These are phyloP conservation scores for Artemisia annua DNA, from an alignment of 129 eudicot species.

Conservation along the genomic window DNA sequence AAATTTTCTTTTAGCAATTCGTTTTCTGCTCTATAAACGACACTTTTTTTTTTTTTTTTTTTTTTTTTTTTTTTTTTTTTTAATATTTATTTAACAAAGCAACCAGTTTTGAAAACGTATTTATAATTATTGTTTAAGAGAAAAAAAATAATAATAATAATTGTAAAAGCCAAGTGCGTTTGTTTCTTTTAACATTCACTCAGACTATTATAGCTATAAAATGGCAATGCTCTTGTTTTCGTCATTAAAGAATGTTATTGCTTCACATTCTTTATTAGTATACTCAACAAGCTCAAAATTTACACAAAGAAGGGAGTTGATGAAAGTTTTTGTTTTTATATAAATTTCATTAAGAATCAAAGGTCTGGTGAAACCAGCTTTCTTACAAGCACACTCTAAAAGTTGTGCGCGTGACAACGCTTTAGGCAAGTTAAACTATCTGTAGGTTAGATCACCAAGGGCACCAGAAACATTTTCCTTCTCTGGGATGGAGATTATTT, in stretches of 20 bases:
- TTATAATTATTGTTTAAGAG: neutral
- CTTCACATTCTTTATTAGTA: neutral
- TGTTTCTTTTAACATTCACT: slow-evolving; percentile 1
- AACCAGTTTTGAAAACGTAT: too few relatives aligned
- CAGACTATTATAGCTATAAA: neutral
- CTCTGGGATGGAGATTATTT: too few relatives aligned
- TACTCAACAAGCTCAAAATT: neutral
- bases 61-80: too few relatives aligned
- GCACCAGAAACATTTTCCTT: too few relatives aligned
- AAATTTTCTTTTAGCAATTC: too few relatives aligned
- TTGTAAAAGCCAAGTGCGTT: neutral
- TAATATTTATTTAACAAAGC: too few relatives aligned
- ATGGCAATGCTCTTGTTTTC: neutral
- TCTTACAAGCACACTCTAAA: slow-evolving; percentile 10
- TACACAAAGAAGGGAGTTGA: slow-evolving; percentile 1
- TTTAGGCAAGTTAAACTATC: too few relatives aligned
- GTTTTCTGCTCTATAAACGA: too few relatives aligned
- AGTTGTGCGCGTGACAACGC: neutral
- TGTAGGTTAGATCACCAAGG: too few relatives aligned
- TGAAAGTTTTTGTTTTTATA: neutral
- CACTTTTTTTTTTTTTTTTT: too few relatives aligned
- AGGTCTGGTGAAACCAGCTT: slow-evolving; percentile 31
- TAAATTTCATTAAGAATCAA: neutral
- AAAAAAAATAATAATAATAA: neutral
- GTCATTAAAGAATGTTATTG: neutral